phyloP scores from a whole-genome alignment of 2,329 filamentous ascomycete genomes.

The Ascochyta rabiei region DNA sequence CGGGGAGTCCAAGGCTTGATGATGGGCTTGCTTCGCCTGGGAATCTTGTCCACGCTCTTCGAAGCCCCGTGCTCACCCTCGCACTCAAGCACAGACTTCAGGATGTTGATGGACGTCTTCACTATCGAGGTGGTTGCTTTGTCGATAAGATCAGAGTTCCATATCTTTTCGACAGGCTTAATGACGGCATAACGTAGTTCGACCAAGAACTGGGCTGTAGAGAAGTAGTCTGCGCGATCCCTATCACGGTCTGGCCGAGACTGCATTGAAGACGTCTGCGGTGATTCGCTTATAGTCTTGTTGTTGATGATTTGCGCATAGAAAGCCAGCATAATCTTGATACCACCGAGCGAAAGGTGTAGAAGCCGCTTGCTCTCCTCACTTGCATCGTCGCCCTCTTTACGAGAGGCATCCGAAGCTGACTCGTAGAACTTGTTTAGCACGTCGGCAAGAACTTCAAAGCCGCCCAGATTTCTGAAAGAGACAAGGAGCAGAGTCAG shows the following conservation, averaged over 20 bases:
- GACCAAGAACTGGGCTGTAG: slow-evolving; percentile 77
- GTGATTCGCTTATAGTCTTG: slow-evolving; percentile 80
- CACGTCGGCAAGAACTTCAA: slow-evolving; percentile 75
- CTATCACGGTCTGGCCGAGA: slow-evolving; percentile 60
- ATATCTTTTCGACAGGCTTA: slow-evolving; percentile 76
- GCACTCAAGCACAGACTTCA: slow-evolving; percentile 77
- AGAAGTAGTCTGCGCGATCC: slow-evolving; percentile 65
- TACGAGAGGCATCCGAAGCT: slow-evolving; percentile 56
- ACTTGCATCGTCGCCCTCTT: slow-evolving; percentile 51
- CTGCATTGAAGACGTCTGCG: slow-evolving; percentile 63
- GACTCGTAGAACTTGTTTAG: slow-evolving; percentile 71
- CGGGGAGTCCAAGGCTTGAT: slow-evolving; percentile 60
- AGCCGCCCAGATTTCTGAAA: slow-evolving; percentile 81
- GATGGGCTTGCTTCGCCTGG: slow-evolving; percentile 52
- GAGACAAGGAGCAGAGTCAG: slow-evolving; percentile 79
- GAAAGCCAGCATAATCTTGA: slow-evolving; percentile 84
- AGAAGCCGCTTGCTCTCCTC: slow-evolving; percentile 49
- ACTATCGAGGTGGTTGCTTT: slow-evolving; percentile 78
- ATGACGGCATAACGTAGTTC: slow-evolving; percentile 83
- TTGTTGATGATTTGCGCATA: slow-evolving; percentile 77
- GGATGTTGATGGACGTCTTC: slow-evolving; percentile 79
- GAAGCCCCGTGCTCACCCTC: slow-evolving; percentile 74
- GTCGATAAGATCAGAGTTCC: slow-evolving; percentile 84
- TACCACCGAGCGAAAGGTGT: slow-evolving; percentile 62
- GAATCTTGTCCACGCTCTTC: slow-evolving; percentile 66